Conservation (phyloP, 768 basidiomycete species). For the Leucocoprinus leucothites region DNA sequence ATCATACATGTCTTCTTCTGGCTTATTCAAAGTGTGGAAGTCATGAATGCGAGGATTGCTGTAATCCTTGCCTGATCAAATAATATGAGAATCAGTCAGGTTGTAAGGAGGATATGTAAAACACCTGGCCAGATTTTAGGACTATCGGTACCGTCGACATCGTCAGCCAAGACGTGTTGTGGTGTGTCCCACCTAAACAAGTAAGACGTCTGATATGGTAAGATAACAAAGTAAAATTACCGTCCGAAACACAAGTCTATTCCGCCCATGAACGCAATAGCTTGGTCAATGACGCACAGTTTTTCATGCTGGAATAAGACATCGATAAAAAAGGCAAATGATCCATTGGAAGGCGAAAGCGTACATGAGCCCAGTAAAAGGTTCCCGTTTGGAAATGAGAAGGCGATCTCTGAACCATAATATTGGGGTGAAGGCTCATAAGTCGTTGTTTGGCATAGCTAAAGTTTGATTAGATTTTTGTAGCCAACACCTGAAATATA, state of each 20-base stretch:
- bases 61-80: conserved; percentile 80
- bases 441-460: conserved; percentile 86
- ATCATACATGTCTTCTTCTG: conserved; percentile 95
- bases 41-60: conserved; percentile 87
- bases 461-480: background rate
- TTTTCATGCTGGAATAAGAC: conserved; percentile 79
- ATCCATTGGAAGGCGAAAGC: conserved; percentile 20
- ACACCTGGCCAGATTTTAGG: conserved; percentile 86
- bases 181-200: conserved; percentile 86
- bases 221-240: conserved; percentile 24
- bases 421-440: conserved; percentile 79
- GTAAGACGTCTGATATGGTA: background rate
- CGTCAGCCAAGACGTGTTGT: conserved; percentile 88
- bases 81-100: background rate
- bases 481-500: conserved; percentile 4
- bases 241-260: conserved; percentile 92
- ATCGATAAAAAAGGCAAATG: background rate
- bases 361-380: conserved; percentile 97
- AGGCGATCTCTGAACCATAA: conserved; percentile 95
- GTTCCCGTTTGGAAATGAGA: conserved; percentile 97
- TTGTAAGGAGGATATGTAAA: conserved; percentile 1
- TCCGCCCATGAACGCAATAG: conserved; percentile 98
- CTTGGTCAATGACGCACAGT: conserved; percentile 93
- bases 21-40: conserved; percentile 84
- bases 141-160: conserved; percentile 60